Evolutionary conservation across 2,329 filamentous ascomycete species (phyloP), one percentile per base, ranked within the genome.

Genomic region (Pyrenophora graminea): DNA sequence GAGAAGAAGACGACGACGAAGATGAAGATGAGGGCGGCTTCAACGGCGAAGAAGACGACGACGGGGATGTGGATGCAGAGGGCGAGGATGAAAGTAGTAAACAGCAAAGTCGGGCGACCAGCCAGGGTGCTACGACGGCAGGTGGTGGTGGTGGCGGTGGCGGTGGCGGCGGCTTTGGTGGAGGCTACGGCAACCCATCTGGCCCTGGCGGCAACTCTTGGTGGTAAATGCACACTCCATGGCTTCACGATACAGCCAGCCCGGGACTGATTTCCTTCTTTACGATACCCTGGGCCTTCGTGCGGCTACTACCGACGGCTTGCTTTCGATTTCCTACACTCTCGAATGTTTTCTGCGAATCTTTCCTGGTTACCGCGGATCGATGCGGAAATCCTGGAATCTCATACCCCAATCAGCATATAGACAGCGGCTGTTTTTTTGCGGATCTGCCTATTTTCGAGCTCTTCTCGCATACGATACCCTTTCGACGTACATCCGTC

Each of bases 111-210:
- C 56, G 65, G 17, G 70, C 62, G 3, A 64, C 60, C 7, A 69
- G 64, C 43, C 57, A 58, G 12, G 59, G 64, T 9, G 56, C 39
- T 10, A 12, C 49, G 6, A 23, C 21, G 21, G 8, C 6, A 9
- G 10, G 27, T 30, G 23, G 23, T 37, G 23, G 23, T 25, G 23
- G 23, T 5, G 64, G 66, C 36, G 61, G 59, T 42, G 66, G 68
- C 44, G 68, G 69, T 43, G 78, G 78, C 49, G 71, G 75, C 45
- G 68, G 74, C 36, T 77, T 76, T 51, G 75, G 76, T 52, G 78
- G 76, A 59, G 77, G 83, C 74, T 89, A 89, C 76, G 87, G 87
- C 74, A 87, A 89, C 77, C 86, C 87, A 64, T 80, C 82, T 61
- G 82, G 82, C 60, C 79, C 73, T 47, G 83, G 83, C 53, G 83